phyloP scores from a whole-genome alignment of 2,329 filamentous ascomycete species.

The Fusarium nygamai region DNA sequence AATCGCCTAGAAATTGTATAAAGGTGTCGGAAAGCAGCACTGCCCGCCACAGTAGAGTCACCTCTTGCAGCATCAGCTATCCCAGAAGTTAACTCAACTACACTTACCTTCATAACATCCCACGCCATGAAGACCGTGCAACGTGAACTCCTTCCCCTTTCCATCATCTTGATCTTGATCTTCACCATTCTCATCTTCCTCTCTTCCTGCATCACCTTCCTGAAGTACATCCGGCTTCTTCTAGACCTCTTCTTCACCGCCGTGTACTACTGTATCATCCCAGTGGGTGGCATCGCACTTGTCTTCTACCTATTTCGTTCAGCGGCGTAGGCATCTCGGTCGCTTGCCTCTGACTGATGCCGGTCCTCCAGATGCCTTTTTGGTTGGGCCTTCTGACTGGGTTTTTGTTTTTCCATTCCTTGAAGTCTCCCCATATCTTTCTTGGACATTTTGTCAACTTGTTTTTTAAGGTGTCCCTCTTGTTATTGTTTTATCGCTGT shows the following conservation, averaged over 20 bases:
- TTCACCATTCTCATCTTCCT: background rate
- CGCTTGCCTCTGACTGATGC: background rate
- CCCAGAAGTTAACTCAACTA: too few species aligned
- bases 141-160: background rate
- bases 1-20: too few species aligned
- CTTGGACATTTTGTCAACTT: background rate
- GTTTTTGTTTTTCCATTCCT: background rate
- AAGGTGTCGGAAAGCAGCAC: fast-evolving
- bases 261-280: background rate
- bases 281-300: background rate
- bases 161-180: background rate
- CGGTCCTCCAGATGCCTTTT: background rate
- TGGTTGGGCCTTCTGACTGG: background rate
- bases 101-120: fast-evolving
- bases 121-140: background rate
- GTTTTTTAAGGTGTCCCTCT: background rate
- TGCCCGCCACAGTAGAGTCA: fast-evolving
- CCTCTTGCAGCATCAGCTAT: fast-evolving
- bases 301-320: background rate
- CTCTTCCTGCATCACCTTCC: background rate
- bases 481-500: background rate
- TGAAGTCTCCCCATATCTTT: background rate
- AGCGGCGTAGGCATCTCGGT: fast-evolving
- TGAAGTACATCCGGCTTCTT: background rate
- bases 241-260: background rate